Evolutionary conservation across 257 asterid genomes (phyloP).

Genomic region (Eucommia ulmoides): DNA sequence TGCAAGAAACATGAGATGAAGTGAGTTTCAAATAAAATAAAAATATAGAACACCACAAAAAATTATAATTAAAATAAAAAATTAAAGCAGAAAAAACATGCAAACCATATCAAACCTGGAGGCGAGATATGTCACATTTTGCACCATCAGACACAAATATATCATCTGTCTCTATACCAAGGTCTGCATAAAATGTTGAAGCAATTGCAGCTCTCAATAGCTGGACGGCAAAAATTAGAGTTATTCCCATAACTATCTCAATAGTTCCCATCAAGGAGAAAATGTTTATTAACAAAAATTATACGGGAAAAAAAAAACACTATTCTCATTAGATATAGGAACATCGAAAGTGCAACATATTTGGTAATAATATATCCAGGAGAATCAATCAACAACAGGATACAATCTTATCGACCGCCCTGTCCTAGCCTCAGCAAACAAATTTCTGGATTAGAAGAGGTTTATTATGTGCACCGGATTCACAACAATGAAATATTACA

Average conservation of each 20-base stretch:
- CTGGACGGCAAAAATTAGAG: conserved; percentile 24
- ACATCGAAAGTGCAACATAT: neutral
- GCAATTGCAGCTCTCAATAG: conserved; percentile 85
- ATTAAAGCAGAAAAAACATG: neutral
- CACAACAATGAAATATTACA: too few species aligned
- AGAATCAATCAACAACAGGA: too few species aligned
- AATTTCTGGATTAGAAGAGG: neutral
- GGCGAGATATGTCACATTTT: conserved; percentile 94
- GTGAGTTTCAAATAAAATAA: neutral
- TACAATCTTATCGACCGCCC: too few species aligned
- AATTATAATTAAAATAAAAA: too few species aligned
- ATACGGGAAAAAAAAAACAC: neutral
- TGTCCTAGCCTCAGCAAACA: neutral
- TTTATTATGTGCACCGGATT: too few species aligned
- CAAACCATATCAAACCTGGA: conserved; percentile 46
- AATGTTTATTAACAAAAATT: neutral
- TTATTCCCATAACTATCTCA: conserved; percentile 2
- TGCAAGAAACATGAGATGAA: neutral
- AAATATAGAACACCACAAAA: neutral
- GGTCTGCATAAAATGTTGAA: conserved; percentile 62
- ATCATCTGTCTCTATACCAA: conserved; percentile 82
- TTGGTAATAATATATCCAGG: neutral
- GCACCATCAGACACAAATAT: conserved; percentile 98
- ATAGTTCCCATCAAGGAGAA: neutral
- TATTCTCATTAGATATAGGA: neutral